Percentiles rank a stretch among this genome's conserved stretches.
phyloP scores from a whole-genome alignment of 148 eudicot genomes.

The Rhododendron kiyosumense region DNA sequence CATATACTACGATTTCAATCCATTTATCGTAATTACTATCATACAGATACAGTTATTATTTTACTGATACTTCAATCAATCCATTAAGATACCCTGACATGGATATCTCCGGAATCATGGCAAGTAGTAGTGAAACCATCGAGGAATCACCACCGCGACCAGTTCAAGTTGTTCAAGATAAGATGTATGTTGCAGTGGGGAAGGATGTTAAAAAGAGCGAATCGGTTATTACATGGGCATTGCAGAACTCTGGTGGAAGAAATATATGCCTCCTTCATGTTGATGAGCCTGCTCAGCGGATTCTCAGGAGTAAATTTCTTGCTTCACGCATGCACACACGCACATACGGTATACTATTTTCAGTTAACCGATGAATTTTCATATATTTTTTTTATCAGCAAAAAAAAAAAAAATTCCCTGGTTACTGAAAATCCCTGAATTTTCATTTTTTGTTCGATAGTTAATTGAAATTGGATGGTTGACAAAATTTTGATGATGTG shows the following conservation, averaged over 20 bases:
- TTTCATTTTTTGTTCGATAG: background rate
- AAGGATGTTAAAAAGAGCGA: constrained; percentile 41
- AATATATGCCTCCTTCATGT: constrained; percentile 57
- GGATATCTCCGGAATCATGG: constrained; percentile 17
- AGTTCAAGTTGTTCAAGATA: constrained; percentile 28
- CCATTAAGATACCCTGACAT: background rate
- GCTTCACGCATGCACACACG: background rate
- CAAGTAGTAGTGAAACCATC: constrained; percentile 17
- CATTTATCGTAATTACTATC: too few relatives aligned
- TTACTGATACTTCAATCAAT: background rate
- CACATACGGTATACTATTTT: too few relatives aligned
- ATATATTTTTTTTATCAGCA: too few relatives aligned
- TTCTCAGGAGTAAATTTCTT: constrained; percentile 48
- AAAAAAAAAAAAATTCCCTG: too few relatives aligned
- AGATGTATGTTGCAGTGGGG: constrained; percentile 62
- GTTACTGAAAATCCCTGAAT: background rate
- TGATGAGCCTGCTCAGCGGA: constrained; percentile 64
- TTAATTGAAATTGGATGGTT: background rate
- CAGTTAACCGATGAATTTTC: too few relatives aligned
- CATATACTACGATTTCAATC: too few relatives aligned
- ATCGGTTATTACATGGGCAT: constrained; percentile 49
- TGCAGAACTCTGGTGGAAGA: constrained; percentile 50
- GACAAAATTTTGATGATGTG: background rate
- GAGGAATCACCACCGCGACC: constrained; percentile 14
- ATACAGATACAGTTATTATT: background rate